A percentile compares a stretch with the other conserved stretches of the same genome.
phyloP scores from a whole-genome alignment of 1,284 basidiomycete species.

The Apiotrichum akiyoshidainum region DNA sequence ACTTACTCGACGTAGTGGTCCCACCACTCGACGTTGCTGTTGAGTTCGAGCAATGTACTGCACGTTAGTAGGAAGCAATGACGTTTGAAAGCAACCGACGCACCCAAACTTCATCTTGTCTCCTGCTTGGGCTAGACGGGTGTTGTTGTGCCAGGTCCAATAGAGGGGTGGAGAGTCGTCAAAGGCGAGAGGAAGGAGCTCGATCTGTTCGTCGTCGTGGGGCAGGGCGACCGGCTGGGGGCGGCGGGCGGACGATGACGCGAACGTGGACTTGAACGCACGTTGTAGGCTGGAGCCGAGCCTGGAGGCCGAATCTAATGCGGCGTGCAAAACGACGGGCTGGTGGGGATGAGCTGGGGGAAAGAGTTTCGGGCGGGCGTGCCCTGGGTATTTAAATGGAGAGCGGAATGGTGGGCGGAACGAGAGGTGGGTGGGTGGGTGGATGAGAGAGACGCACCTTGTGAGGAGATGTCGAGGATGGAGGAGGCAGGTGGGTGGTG shows the following conservation, averaged over 20 bases:
- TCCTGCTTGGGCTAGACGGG: slow-evolving; percentile 25
- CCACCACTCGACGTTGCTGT: slow-evolving; percentile 91
- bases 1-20: slow-evolving; percentile 73
- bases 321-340: background rate
- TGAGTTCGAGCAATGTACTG: slow-evolving; percentile 79
- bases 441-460: too few relatives aligned
- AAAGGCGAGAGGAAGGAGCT: slow-evolving; percentile 8
- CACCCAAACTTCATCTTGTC: slow-evolving; percentile 54
- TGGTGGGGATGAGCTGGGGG: background rate
- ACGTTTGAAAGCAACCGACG: slow-evolving; percentile 17
- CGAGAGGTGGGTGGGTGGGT: background rate
- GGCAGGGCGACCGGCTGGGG: slow-evolving; percentile 9
- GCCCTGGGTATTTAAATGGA: too few relatives aligned
- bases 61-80: background rate
- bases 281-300: slow-evolving; percentile 12
- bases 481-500: too few relatives aligned
- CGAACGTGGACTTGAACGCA: slow-evolving; percentile 4
- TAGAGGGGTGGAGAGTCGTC: background rate
- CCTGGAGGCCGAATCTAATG: background rate
- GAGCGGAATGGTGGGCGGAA: background rate
- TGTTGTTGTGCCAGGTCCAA: slow-evolving; percentile 33
- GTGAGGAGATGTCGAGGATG: too few relatives aligned
- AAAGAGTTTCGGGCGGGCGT: background rate
- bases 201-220: slow-evolving; percentile 14
- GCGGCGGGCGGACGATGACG: background rate